Conservation (phyloP, 257 asterid genomes). For the Primulina huaijiensis region DNA sequence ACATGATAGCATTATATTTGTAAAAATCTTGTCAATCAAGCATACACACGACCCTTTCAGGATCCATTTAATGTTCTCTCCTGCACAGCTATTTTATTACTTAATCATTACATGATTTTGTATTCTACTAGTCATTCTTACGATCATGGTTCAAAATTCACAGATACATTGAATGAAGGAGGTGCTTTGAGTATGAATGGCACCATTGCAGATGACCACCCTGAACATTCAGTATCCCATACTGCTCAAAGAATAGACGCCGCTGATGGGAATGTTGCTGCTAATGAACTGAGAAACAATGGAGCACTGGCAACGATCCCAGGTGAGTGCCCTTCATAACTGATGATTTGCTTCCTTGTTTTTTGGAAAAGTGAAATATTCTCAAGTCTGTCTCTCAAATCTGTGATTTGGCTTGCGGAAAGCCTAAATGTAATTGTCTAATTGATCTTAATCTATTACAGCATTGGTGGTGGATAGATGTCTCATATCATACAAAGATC, state of each 20-base stretch:
- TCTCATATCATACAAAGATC: too few relatives aligned
- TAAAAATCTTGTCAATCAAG: neutral
- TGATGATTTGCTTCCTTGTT: constrained; percentile 57
- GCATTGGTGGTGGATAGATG: too few relatives aligned
- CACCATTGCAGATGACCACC: constrained; percentile 22
- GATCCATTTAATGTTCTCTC: constrained; percentile 4
- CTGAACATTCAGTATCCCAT: constrained; percentile 27
- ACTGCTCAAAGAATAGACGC: neutral
- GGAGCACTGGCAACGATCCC: constrained; percentile 26
- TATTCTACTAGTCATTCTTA: constrained; percentile 15
- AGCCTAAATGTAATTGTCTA: constrained; percentile 17
- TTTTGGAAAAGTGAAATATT: constrained; percentile 48
- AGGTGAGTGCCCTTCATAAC: constrained; percentile 29
- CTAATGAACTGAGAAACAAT: constrained; percentile 31
- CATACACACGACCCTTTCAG: neutral
- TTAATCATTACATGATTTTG: constrained; percentile 18
- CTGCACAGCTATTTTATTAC: constrained; percentile 14
- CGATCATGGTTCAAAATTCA: constrained; percentile 10
- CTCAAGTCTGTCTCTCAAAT: constrained; percentile 25
- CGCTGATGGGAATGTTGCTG: neutral
- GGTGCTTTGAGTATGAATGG: constrained; percentile 31
- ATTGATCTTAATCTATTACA: too few relatives aligned
- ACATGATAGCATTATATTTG: neutral
- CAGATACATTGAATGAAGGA: constrained; percentile 43
- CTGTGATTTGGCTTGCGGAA: constrained; percentile 35